Conservation (phyloP, 2,329 filamentous ascomycete species). For the Ceratocystis albifundus region DNA sequence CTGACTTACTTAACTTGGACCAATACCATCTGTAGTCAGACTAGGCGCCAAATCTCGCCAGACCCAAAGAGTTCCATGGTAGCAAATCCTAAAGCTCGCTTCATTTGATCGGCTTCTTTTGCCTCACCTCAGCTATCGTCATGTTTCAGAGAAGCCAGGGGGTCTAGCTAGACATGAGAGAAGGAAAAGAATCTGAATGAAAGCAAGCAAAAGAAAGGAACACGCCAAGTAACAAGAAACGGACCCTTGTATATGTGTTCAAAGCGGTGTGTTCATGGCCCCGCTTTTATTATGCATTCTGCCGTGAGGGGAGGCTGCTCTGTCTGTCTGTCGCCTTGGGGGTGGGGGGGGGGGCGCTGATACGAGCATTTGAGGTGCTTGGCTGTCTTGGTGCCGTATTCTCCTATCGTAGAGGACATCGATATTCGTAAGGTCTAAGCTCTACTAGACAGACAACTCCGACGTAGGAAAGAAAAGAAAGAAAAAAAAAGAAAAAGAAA, state of each 20-base stretch:
- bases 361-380: neutral
- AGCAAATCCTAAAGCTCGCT: slow-evolving; percentile 9
- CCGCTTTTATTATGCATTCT: neutral
- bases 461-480: neutral
- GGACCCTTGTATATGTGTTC: neutral
- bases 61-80: neutral
- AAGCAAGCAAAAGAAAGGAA: slow-evolving; percentile 11
- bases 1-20: no score
- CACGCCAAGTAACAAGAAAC: neutral
- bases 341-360: no score
- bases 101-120: slow-evolving; percentile 4
- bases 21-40: neutral
- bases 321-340: neutral
- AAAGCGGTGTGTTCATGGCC: neutral
- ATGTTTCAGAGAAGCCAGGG: neutral
- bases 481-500: neutral
- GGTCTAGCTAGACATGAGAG: neutral
- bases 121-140: neutral
- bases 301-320: neutral
- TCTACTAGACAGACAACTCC: no score
- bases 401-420: no score
- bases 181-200: neutral
- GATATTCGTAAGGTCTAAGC: no score
- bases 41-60: slow-evolving; percentile 1
- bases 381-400: neutral